Percentiles rank a stretch among this genome's conserved stretches.
Evolutionary conservation across 129 eudicot species (phyloP).

Genomic region (Oenanthe sinensis): DNA sequence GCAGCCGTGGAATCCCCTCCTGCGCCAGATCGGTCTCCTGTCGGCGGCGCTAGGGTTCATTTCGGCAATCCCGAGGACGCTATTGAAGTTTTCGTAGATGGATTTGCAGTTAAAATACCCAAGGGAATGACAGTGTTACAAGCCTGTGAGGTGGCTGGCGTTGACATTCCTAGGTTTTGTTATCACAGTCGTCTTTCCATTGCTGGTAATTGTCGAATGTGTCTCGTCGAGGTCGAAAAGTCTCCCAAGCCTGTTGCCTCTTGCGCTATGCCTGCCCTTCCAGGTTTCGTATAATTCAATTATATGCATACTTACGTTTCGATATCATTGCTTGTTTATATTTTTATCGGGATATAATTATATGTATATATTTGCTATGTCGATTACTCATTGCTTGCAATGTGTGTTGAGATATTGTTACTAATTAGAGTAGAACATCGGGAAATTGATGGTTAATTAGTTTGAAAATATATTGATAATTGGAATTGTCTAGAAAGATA

Average conservation of each 20-base stretch:
- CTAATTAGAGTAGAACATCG: too few relatives aligned
- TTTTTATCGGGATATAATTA: too few relatives aligned
- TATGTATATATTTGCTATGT: too few relatives aligned
- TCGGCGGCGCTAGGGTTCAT: slow-evolving; percentile 82
- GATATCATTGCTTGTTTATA: too few relatives aligned
- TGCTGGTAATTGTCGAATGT: slow-evolving; percentile 96
- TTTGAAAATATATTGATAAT: too few relatives aligned
- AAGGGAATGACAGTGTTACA: slow-evolving; percentile 91
- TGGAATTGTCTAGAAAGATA: neutral
- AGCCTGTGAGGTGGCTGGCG: slow-evolving; percentile 93
- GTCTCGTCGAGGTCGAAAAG: slow-evolving; percentile 89
- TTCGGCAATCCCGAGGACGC: slow-evolving; percentile 85
- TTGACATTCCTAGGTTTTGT: slow-evolving; percentile 86
- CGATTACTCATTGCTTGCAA: neutral
- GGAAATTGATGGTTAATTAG: neutral
- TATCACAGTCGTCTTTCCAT: slow-evolving; percentile 77
- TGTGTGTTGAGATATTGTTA: neutral
- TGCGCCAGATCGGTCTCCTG: slow-evolving; percentile 47
- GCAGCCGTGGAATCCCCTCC: slow-evolving; percentile 32
- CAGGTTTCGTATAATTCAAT: slow-evolving; percentile 26
- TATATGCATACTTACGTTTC: neutral
- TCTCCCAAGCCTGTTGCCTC: slow-evolving; percentile 95
- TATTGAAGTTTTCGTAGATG: slow-evolving; percentile 90
- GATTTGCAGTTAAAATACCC: slow-evolving; percentile 93
- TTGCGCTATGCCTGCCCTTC: slow-evolving; percentile 98